Base-by-base conservation (phyloP, 75 land plant genomes). In the Larix kaempferi region DNA sequence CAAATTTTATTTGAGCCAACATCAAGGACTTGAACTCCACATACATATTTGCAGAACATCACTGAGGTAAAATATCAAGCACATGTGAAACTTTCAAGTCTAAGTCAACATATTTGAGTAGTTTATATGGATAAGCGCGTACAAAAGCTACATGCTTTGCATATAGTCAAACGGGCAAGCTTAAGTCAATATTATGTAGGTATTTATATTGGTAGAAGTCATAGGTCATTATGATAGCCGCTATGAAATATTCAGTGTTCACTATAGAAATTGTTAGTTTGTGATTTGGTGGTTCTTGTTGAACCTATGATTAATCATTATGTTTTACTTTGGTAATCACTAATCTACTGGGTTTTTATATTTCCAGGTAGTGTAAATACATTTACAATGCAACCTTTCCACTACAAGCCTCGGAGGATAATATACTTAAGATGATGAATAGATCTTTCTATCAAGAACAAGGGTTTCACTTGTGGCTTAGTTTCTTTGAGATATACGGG, bases 131-230 rank as follows among this genome's bases (percentile, higher is more conserved):
- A n/a, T n/a, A n/a, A n/a, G n/a, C n/a, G 80, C 91, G 93, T 37
- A 94, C 98, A 37, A 96, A 96, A 84, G 99, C 99, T 19, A 96
- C 99, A n/a, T 96, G 99, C 82, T 96, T 96, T 92, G 99, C 99
- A 22, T 96, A 96, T 85, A 98, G 99, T 41, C 99, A 95, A 80
- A 95, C 98, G 87, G 98, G 98, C 86, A 84, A 56, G 54, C 25
- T 26, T 22, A 35, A 29, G 1, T 74, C 2, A 26, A 57, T 13
- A 26, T 75, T 17, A 11, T 73, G 41, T 73, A n/a, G 11, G 7
- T 54, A 11, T 19, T 77, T 3, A 25, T 26, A 73, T n/a, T n/a
- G 41, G 10, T 56, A n/a, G 41, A 25, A 13, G 33, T 12, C n/a
- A 73, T 27, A 0, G 25, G 25, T n/a, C 37, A 25, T 12, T 73